phyloP scores from a whole-genome alignment of 768 basidiomycete species.

The Hericium coralloides region DNA sequence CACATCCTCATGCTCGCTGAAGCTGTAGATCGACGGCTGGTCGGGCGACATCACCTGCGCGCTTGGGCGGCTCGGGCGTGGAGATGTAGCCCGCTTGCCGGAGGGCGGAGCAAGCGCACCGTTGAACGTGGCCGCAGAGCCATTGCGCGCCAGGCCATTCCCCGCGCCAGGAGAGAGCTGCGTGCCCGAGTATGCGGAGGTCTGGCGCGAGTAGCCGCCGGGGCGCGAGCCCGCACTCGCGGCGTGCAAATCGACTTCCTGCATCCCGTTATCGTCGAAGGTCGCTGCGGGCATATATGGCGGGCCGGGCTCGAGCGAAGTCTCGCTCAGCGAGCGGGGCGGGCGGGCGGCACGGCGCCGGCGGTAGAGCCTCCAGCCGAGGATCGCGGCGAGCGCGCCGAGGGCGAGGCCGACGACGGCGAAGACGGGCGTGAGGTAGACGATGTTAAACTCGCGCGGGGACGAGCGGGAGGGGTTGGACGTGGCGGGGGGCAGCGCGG shows the following conservation, averaged over 20 bases:
- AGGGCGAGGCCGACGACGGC: slow-evolving; percentile 16
- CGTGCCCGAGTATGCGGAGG: neutral
- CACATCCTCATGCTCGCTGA: slow-evolving; percentile 19
- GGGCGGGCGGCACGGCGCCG: slow-evolving; percentile 2
- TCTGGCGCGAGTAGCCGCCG: slow-evolving; percentile 11
- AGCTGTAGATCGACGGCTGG: slow-evolving; percentile 4
- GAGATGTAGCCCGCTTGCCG: neutral
- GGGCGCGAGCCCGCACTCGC: neutral
- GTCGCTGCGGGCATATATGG: slow-evolving; percentile 14
- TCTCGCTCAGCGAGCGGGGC: neutral
- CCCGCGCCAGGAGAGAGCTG: no score
- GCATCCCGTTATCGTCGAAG: neutral
- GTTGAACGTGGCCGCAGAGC: neutral
- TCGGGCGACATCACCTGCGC: slow-evolving; percentile 10
- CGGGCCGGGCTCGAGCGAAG: slow-evolving; percentile 19
- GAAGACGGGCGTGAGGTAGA: slow-evolving; percentile 23
- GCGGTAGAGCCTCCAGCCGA: slow-evolving; percentile 12
- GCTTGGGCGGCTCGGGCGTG: neutral
- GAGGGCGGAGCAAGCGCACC: neutral
- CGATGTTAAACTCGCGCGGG: slow-evolving; percentile 14
- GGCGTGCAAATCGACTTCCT: neutral
- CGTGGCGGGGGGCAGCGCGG: slow-evolving; percentile 19
- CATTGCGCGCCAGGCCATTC: neutral
- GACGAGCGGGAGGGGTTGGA: slow-evolving; percentile 6
- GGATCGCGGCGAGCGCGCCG: slow-evolving; percentile 17